Evolutionary conservation across 2,329 filamentous ascomycete genomes (phyloP).

Genomic region (Pseudogymnoascus sp.): DNA sequence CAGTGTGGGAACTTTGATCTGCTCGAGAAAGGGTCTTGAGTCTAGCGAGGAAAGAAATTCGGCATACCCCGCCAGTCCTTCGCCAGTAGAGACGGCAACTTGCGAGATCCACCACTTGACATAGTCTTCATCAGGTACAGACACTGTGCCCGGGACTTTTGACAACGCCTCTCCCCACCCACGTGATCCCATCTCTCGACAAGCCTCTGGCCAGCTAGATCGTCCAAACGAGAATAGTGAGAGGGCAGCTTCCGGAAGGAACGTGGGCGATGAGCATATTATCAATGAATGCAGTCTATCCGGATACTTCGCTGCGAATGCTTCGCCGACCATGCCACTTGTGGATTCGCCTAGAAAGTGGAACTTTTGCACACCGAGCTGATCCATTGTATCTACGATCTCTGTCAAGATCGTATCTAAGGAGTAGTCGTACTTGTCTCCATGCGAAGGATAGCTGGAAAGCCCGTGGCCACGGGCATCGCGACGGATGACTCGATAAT

Average conservation of each 20-base stretch:
- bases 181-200: slow-evolving; percentile 26
- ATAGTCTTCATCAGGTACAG: slow-evolving; percentile 25
- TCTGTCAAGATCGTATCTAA: slow-evolving; percentile 28
- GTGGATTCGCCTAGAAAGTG: slow-evolving; percentile 32
- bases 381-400: slow-evolving; percentile 30
- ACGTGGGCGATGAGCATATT: slow-evolving; percentile 27
- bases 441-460: slow-evolving; percentile 24
- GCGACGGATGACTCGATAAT: slow-evolving; percentile 29
- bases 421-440: slow-evolving; percentile 17
- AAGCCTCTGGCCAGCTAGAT: neutral
- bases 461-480: slow-evolving; percentile 30
- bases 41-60: slow-evolving; percentile 29
- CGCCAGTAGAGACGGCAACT: slow-evolving; percentile 24
- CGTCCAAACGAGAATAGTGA: neutral
- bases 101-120: slow-evolving; percentile 29
- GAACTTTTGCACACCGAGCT: slow-evolving; percentile 25
- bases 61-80: slow-evolving; percentile 31
- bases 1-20: slow-evolving; percentile 28
- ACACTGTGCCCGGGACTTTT: slow-evolving; percentile 27
- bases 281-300: slow-evolving; percentile 27
- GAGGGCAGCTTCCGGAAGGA: neutral
- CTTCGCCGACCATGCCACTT: slow-evolving; percentile 29
- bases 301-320: slow-evolving; percentile 29
- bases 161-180: slow-evolving; percentile 29
- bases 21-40: slow-evolving; percentile 24